Evolutionary conservation across 148 eudicot genomes (phyloP), one percentile per base, ranked within the genome.

Genomic region (Fagopyrum homotropicum): DNA sequence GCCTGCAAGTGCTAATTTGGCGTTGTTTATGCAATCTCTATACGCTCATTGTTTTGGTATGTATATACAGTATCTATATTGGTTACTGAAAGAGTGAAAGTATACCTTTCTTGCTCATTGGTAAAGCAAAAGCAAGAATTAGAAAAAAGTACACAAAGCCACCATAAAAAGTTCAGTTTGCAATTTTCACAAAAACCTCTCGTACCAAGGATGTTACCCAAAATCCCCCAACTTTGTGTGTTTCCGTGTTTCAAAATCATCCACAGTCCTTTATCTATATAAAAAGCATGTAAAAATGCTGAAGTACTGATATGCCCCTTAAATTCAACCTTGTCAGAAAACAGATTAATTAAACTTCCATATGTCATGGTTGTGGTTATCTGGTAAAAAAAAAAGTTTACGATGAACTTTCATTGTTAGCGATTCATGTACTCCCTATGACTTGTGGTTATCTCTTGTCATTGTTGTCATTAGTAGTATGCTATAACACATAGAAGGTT

Each of bases 11-110:
- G 35, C 71, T 35, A 66, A 35, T 66, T 66, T 66, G 47, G 17
- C 71, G 16, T 66, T 66, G 71, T 51, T 66, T 43, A 66, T 66
- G 71, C 71, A 66, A 66, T 4, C 56, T 2, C 43, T 49, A 40
- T 49, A 48, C 30, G 40, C 47, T 12, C 71, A 66, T 40, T 66
- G 71, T 66, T 17, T 66, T 12, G 71, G 71, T 66, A 66, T 35
- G 71, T 66, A 14, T 66, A 40, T 43, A 43, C 47, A 14, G 68
- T 61, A 9, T 29, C 46, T 14, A 1, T 66, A 9, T 14, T 11
- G 12, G 43, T 66, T 66, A 15, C 40, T 35, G 40, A 35, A 35
- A 35, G 40, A 35, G 40, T 57, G 17, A 57, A 57, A 57, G 63
- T 63, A 61, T 61, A 61, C 40, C 40, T 35, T 35, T 35, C 40